These are phyloP conservation scores for Lophiostoma macrostomum DNA, from an alignment of 495 filamentous ascomycete genomes.

Conservation along the genomic window DNA sequence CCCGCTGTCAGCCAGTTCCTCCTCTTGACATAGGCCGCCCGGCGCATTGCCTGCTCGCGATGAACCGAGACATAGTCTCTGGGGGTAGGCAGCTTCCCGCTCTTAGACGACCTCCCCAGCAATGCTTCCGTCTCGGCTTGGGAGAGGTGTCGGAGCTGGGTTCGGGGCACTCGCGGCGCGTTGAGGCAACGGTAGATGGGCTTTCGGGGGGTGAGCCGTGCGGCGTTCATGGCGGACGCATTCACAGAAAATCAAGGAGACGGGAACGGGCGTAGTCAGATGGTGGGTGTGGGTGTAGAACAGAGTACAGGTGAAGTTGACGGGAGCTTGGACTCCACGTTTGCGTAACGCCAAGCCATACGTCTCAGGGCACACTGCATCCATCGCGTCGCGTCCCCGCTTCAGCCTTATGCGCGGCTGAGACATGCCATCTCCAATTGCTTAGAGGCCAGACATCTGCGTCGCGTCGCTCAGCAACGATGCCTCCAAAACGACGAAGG, in stretches of 20 bases:
- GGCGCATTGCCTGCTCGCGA: slow-evolving; percentile 14
- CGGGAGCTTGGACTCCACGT: background rate
- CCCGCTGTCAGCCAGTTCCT: slow-evolving; percentile 25
- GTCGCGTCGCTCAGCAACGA: background rate
- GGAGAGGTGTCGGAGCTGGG: slow-evolving; percentile 12
- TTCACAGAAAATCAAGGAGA: background rate
- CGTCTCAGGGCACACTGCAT: too few species aligned
- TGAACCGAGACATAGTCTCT: slow-evolving; percentile 21
- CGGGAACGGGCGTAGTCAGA: background rate
- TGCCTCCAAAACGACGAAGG: too few species aligned
- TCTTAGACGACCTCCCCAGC: background rate
- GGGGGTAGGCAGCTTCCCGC: background rate
- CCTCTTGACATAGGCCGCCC: slow-evolving; percentile 3
- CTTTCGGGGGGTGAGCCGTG: slow-evolving; percentile 16
- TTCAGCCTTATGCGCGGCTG: too few species aligned
- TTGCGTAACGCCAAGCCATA: too few species aligned
- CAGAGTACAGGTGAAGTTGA: background rate
- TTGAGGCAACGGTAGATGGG: slow-evolving; percentile 29
- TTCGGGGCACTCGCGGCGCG: slow-evolving; percentile 8
- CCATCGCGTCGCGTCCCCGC: too few species aligned
- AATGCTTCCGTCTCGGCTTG: slow-evolving; percentile 1
- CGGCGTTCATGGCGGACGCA: slow-evolving; percentile 17
- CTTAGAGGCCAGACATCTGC: too few species aligned
- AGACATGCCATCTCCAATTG: too few species aligned
- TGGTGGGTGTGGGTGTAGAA: background rate